Evolutionary conservation across 345 rosid genomes (phyloP).

Genomic region (Litchi chinensis): DNA sequence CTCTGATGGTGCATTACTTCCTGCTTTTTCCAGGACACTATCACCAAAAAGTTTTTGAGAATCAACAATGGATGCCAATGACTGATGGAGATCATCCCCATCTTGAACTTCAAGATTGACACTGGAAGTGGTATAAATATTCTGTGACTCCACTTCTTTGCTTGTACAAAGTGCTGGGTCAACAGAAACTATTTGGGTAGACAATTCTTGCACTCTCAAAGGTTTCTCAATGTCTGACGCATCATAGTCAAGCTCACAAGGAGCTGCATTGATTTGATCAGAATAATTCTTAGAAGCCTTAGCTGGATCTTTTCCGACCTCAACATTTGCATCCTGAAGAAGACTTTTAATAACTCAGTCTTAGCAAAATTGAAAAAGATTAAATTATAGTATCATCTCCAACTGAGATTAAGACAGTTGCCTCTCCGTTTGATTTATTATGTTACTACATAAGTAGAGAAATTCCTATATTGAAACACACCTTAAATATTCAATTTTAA

Average conservation of each 20-base stretch:
- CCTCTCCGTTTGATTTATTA: slow-evolving; percentile 6
- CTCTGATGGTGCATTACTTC: slow-evolving; percentile 38
- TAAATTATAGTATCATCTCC: slow-evolving; percentile 10
- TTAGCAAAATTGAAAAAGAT: slow-evolving; percentile 20
- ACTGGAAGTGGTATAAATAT: slow-evolving; percentile 27
- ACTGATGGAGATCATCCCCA: slow-evolving; percentile 28
- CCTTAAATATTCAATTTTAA: neutral
- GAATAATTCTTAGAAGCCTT: slow-evolving; percentile 16
- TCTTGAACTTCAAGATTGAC: slow-evolving; percentile 29
- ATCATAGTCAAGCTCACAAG: slow-evolving; percentile 21
- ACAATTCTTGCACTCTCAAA: slow-evolving; percentile 23
- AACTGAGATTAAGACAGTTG: slow-evolving; percentile 12
- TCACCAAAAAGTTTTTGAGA: slow-evolving; percentile 27
- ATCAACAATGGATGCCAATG: slow-evolving; percentile 26
- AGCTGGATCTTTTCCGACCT: slow-evolving; percentile 5
- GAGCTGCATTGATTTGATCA: slow-evolving; percentile 23
- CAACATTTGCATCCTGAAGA: slow-evolving; percentile 41
- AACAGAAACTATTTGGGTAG: slow-evolving; percentile 24
- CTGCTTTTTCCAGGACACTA: slow-evolving; percentile 28
- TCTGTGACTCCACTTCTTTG: slow-evolving; percentile 31
- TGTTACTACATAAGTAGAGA: slow-evolving; percentile 4
- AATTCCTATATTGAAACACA: neutral
- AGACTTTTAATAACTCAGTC: slow-evolving; percentile 33
- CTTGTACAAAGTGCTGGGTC: slow-evolving; percentile 31
- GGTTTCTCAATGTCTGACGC: slow-evolving; percentile 21